These are phyloP conservation scores for Penicillium janthinellum DNA, from an alignment of 2,329 filamentous ascomycete species.

Conservation along the genomic window DNA sequence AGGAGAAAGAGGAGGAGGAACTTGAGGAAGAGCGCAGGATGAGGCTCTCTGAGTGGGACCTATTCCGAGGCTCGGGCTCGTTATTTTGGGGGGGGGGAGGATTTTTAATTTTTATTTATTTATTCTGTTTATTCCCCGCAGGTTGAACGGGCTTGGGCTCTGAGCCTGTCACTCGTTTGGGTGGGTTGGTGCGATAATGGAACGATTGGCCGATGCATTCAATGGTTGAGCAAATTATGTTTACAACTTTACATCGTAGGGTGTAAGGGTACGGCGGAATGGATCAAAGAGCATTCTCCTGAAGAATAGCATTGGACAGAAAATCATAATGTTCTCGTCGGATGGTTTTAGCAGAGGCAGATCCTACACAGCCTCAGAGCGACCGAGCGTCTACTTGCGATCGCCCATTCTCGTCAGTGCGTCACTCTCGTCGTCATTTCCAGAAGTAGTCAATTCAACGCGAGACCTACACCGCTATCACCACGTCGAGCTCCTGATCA, in stretches of 20 bases:
- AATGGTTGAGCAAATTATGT: background rate
- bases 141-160: background rate
- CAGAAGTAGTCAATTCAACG: no score
- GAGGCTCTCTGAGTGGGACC: slow-evolving; percentile 8
- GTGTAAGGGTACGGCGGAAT: no score
- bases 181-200: background rate
- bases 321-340: background rate
- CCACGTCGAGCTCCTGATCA: background rate
- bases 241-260: background rate
- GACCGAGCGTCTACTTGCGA: no score
- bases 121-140: background rate
- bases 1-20: background rate
- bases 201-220: background rate
- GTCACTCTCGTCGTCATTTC: background rate
- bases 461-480: background rate
- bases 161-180: background rate
- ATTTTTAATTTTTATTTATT: background rate
- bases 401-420: background rate
- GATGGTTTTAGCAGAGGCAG: background rate
- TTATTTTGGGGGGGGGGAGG: no score
- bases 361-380: background rate
- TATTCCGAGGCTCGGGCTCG: slow-evolving; percentile 4
- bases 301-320: no score
- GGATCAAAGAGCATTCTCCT: no score
- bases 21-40: background rate